Conservation (phyloP, 805 yeast genomes). For the Hanseniaspora nectarophila region DNA sequence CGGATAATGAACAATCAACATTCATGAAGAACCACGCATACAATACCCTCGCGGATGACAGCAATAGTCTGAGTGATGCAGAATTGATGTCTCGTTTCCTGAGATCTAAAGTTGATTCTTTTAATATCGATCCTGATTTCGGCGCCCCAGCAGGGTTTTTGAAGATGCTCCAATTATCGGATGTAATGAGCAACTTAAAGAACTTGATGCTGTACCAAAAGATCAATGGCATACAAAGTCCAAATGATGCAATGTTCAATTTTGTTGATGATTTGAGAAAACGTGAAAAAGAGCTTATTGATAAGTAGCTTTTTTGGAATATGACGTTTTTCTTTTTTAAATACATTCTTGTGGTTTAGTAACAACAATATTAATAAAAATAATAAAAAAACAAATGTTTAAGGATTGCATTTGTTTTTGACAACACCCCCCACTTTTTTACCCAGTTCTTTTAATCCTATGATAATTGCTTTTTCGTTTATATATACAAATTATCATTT, state of each 20-base stretch:
- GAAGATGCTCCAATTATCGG: slow-evolving; percentile 63
- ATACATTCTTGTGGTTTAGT: too few relatives aligned
- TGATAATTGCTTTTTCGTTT: too few relatives aligned
- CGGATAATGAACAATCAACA: background rate
- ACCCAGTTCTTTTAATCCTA: too few relatives aligned
- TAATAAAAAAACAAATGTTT: too few relatives aligned
- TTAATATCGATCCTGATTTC: slow-evolving; percentile 6
- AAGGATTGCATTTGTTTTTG: background rate
- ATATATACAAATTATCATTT: too few relatives aligned
- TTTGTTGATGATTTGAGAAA: slow-evolving; percentile 24
- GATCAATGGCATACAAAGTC: slow-evolving; percentile 38
- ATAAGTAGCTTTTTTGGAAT: background rate
- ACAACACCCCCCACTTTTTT: too few relatives aligned
- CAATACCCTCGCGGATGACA: background rate
- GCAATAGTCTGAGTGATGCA: background rate
- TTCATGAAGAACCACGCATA: slow-evolving; percentile 8
- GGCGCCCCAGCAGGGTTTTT: slow-evolving; percentile 58
- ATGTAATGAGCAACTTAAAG: slow-evolving; percentile 60
- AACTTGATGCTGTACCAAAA: slow-evolving; percentile 51
- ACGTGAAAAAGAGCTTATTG: slow-evolving; percentile 6
- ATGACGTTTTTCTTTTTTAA: background rate
- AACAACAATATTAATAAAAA: too few relatives aligned
- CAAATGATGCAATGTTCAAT: slow-evolving; percentile 42
- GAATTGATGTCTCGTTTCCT: slow-evolving; percentile 1
- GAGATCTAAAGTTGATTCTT: background rate